Percentiles rank a stretch among this genome's conserved stretches.
phyloP scores from a whole-genome alignment of 371 early-diverging fungal genomes.

The Syncephalastrum racemosum region DNA sequence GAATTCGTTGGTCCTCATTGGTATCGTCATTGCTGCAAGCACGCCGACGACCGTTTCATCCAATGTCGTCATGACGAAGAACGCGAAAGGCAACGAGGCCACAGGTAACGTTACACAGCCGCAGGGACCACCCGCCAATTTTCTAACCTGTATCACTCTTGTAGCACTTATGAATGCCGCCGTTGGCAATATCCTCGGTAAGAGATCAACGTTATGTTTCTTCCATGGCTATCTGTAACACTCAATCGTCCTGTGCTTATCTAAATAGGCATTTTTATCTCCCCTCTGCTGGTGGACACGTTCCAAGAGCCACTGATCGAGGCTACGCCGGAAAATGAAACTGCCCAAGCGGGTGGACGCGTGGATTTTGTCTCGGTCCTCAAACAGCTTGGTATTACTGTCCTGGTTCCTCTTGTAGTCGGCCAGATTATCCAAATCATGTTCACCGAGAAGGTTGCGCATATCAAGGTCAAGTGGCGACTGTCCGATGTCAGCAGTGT shows the following conservation, averaged over 20 bases:
- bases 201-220: background rate
- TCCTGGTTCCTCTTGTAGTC: slow-evolving; percentile 56
- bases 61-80: slow-evolving; percentile 73
- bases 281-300: slow-evolving; percentile 55
- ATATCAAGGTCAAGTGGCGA: slow-evolving; percentile 43
- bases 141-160: slow-evolving; percentile 8
- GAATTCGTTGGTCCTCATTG: slow-evolving; percentile 54
- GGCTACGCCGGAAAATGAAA: slow-evolving; percentile 34
- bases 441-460: slow-evolving; percentile 47
- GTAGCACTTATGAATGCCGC: slow-evolving; percentile 66
- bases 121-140: background rate
- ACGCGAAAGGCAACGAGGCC: slow-evolving; percentile 66
- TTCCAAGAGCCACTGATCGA: slow-evolving; percentile 34
- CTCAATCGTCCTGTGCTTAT: slow-evolving; percentile 8
- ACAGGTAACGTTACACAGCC: slow-evolving; percentile 21
- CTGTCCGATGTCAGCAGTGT: slow-evolving; percentile 54
- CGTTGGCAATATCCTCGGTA: slow-evolving; percentile 59
- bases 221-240: background rate
- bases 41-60: slow-evolving; percentile 74
- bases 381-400: slow-evolving; percentile 56
- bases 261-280: slow-evolving; percentile 57
- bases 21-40: slow-evolving; percentile 61
- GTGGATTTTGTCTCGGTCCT: slow-evolving; percentile 53
- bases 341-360: slow-evolving; percentile 33
- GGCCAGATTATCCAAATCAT: slow-evolving; percentile 59